Conservation (phyloP, 768 basidiomycete genomes). For the Mycena epipterygia region DNA sequence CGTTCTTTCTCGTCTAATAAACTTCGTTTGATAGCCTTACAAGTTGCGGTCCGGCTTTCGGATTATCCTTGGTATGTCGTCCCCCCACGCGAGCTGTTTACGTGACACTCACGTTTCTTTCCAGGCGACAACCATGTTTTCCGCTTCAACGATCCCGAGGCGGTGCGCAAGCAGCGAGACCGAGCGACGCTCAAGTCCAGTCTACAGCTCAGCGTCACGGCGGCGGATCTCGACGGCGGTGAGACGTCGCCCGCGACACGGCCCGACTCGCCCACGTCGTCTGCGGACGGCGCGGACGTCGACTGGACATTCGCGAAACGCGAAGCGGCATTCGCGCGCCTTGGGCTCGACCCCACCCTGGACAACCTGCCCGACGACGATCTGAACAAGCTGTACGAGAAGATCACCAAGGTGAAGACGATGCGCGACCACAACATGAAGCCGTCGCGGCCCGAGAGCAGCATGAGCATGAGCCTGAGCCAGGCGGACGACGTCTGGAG, state of each 20-base stretch:
- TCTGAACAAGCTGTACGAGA: slow-evolving; percentile 92
- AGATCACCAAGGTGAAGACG: slow-evolving; percentile 93
- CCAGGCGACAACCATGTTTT: slow-evolving; percentile 97
- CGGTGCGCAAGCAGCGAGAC: slow-evolving; percentile 92
- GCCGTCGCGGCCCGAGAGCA: slow-evolving; percentile 86
- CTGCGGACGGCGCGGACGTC: slow-evolving; percentile 79
- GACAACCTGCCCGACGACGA: slow-evolving; percentile 96
- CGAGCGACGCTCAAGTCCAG: slow-evolving; percentile 81
- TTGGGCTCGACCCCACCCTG: slow-evolving; percentile 90
- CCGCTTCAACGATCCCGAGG: slow-evolving; percentile 95
- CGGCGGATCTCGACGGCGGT: slow-evolving; percentile 71
- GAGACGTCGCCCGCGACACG: slow-evolving; percentile 69
- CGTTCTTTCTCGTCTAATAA: slow-evolving; percentile 33
- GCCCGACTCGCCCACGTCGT: slow-evolving; percentile 84
- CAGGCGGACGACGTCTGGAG: slow-evolving; percentile 92
- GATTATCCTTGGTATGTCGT: slow-evolving; percentile 87
- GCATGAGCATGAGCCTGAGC: slow-evolving; percentile 65
- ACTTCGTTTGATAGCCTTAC: slow-evolving; percentile 64
- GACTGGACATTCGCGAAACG: slow-evolving; percentile 99
- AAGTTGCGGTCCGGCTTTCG: slow-evolving; percentile 95
- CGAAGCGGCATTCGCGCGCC: slow-evolving; percentile 89
- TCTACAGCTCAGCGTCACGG: slow-evolving; percentile 74
- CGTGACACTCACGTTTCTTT: slow-evolving; percentile 27
- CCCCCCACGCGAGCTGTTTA: slow-evolving; percentile 12
- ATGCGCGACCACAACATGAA: slow-evolving; percentile 86